Evolutionary conservation across 805 yeast species (phyloP), one percentile per base, ranked within the genome.

Genomic region (Candida coquimbonensis): DNA sequence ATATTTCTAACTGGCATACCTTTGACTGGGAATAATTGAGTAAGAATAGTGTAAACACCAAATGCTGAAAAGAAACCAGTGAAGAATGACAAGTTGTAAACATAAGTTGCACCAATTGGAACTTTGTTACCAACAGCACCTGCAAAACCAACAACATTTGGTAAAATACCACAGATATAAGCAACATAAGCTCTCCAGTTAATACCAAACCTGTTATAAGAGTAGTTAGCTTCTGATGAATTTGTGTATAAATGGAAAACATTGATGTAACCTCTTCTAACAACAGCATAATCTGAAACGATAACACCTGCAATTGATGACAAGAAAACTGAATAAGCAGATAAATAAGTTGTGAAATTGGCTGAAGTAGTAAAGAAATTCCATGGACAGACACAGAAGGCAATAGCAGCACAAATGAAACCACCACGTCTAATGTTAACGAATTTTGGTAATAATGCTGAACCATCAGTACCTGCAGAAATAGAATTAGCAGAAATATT

Each of bases 141-240:
- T 7, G 83, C 91, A 55, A 88, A 88, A 2, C 96, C 96, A 19
- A 84, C 84, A 58, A 88, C 81, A 57, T 87, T 88, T 40, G 95
- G 93, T 33, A 80, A 68, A 48, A 89, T 81, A 45, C 96, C 96
- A 53, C 81, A 73, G 52, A 88, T 62, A 61, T 88, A 88, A 1
- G 96, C 93, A 31, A 73, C 78, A 53, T 77, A 80, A 2, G 91
- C 96, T 62, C 95, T 74, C 93, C 95, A 86, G 61, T 87, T 87
- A 63, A 78, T 55, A 36, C 96, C 96, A 40, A 69, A 65, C 29
- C 57, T 65, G 56, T 75, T 73, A 66, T 77, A 87, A 66, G 74
- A 74, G 67, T 88, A 89, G 46, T 67, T 63, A 8, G 72, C 59
- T 14, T 62, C 64, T 4, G 31, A 4, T 14, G 59, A 56, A 37